Evolutionary conservation across 768 basidiomycete genomes (phyloP).

Genomic region (Fomitopsis pulvina): DNA sequence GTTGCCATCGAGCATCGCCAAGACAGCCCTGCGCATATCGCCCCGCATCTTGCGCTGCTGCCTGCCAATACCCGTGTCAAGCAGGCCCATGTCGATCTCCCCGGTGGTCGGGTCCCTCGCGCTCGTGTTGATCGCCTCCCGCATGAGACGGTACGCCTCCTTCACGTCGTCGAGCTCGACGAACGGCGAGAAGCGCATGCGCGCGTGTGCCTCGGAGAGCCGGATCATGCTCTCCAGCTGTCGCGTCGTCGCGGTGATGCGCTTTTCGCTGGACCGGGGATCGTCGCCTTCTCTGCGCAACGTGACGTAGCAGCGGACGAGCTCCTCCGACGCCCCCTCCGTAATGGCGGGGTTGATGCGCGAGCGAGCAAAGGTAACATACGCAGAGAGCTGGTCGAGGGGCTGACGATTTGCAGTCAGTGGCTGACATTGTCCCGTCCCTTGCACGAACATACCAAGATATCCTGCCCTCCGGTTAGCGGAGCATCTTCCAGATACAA

Average conservation of each 20-base stretch:
- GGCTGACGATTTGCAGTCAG: conserved; percentile 43
- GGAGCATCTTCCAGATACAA: conserved; percentile 92
- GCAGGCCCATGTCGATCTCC: conserved; percentile 93
- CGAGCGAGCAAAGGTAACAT: conserved; percentile 88
- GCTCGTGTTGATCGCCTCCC: conserved; percentile 89
- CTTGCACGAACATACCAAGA: conserved; percentile 57
- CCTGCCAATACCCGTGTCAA: conserved; percentile 88
- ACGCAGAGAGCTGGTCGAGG: conserved; percentile 84
- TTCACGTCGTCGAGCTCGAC: conserved; percentile 85
- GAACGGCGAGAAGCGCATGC: conserved; percentile 87
- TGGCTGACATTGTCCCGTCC: not conserved
- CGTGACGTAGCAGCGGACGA: conserved; percentile 86
- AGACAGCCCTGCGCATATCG: conserved; percentile 83
- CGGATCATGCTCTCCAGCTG: conserved; percentile 98
- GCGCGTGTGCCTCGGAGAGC: conserved; percentile 91
- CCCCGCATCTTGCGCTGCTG: conserved; percentile 81
- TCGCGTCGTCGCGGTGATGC: conserved; percentile 96
- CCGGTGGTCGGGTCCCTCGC: conserved; percentile 96
- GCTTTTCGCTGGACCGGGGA: conserved; percentile 79
- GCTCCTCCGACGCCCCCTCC: conserved; percentile 76
- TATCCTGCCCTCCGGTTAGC: conserved; percentile 54
- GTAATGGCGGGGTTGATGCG: conserved; percentile 83
- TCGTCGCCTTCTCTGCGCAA: conserved; percentile 92
- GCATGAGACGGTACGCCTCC: conserved; percentile 93
- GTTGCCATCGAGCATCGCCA: conserved; percentile 50